Evolutionary conservation across 2,329 filamentous ascomycete genomes (phyloP).

Genomic region (Blastomyces gilchristii): DNA sequence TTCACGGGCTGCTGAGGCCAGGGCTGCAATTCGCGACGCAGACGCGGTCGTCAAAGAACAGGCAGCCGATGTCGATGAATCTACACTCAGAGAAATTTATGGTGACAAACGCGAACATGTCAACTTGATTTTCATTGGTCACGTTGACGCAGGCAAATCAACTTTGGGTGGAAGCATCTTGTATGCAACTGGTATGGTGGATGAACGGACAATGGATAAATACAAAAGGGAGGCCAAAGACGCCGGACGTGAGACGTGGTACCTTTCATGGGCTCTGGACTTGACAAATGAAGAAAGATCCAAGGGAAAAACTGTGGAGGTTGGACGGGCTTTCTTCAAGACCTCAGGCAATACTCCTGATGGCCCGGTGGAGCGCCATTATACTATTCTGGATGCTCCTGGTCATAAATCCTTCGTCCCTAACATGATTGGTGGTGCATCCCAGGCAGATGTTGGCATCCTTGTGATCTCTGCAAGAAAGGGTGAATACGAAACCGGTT

Average conservation of each 20-base stretch:
- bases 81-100: slow-evolving; percentile 83
- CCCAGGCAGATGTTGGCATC: slow-evolving; percentile 87
- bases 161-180: slow-evolving; percentile 90
- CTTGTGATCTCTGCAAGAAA: slow-evolving; percentile 93
- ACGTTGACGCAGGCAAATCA: slow-evolving; percentile 97
- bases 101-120: slow-evolving; percentile 71
- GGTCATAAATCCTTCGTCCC: slow-evolving; percentile 98
- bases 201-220: slow-evolving; percentile 95
- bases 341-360: slow-evolving; percentile 42
- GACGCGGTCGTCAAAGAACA: slow-evolving; percentile 80
- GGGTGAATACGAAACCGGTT: slow-evolving; percentile 97
- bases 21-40: slow-evolving; percentile 55
- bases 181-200: slow-evolving; percentile 96
- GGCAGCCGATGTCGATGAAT: slow-evolving; percentile 65
- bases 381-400: slow-evolving; percentile 93
- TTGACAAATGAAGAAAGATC: slow-evolving; percentile 90
- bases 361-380: slow-evolving; percentile 67
- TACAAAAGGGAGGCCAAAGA: slow-evolving; percentile 97
- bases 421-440: slow-evolving; percentile 94
- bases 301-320: slow-evolving; percentile 97
- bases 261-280: slow-evolving; percentile 96
- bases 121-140: slow-evolving; percentile 95
- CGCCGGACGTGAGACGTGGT: slow-evolving; percentile 93
- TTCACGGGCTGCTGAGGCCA: slow-evolving; percentile 33
- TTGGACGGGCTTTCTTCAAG: slow-evolving; percentile 92